phyloP scores from a whole-genome alignment of 2,329 filamentous ascomycete species.

The Aureobasidium pullulans region DNA sequence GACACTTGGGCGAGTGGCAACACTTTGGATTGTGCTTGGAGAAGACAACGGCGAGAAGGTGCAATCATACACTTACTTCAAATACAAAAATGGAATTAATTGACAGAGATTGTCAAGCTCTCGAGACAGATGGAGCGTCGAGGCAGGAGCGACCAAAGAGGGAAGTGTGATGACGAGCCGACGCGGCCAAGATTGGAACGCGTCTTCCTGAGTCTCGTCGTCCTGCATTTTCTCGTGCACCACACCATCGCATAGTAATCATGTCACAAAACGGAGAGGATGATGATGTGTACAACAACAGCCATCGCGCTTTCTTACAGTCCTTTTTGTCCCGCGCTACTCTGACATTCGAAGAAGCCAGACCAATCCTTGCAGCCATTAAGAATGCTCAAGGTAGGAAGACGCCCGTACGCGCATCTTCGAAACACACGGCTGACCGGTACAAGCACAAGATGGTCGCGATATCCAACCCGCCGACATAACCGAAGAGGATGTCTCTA shows the following conservation, averaged over 20 bases:
- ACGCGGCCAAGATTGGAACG: conserved; percentile 8
- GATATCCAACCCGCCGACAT: conserved; percentile 54
- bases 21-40: background rate
- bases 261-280: conserved; percentile 3
- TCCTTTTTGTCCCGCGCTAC: conserved; percentile 72
- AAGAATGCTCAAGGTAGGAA: conserved; percentile 49
- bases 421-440: background rate
- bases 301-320: conserved; percentile 84
- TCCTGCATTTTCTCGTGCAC: background rate
- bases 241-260: background rate
- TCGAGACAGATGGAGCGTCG: background rate
- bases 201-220: conserved; percentile 1
- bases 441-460: background rate
- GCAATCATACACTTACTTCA: background rate
- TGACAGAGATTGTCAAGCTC: background rate
- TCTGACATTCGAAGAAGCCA: conserved; percentile 67
- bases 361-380: conserved; percentile 69
- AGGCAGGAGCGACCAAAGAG: background rate
- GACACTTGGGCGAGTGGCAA: background rate
- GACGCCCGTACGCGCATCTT: conserved; percentile 34
- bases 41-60: background rate
- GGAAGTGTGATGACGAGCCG: conserved; percentile 1
- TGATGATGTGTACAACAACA: conserved; percentile 46
- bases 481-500: conserved; percentile 58
- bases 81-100: background rate